phyloP scores from a whole-genome alignment of 1,139 yeast species.

The Pneumocystis canis region DNA sequence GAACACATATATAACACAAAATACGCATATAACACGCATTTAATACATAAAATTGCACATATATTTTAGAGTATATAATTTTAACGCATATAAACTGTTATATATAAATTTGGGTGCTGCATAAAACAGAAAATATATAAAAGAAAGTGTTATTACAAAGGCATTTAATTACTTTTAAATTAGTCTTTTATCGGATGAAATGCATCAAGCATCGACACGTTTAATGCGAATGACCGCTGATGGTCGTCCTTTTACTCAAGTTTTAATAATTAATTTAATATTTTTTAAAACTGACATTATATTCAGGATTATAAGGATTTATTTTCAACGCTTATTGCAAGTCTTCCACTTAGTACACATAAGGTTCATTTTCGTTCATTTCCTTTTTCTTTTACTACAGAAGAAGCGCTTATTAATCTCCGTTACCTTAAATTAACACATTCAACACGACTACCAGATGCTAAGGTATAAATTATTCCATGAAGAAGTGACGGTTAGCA shows the following conservation, averaged over 20 bases:
- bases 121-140: too few relatives aligned
- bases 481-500: background rate
- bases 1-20: too few relatives aligned
- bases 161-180: too few relatives aligned
- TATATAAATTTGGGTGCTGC: too few relatives aligned
- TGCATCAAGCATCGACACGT: slow-evolving; percentile 13
- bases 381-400: slow-evolving; percentile 42
- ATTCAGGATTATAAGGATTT: slow-evolving; percentile 39
- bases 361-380: slow-evolving; percentile 19
- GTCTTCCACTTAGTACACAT: slow-evolving; percentile 31
- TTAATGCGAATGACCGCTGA: slow-evolving; percentile 12
- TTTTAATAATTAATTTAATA: background rate
- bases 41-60: too few relatives aligned
- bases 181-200: slow-evolving; percentile 3
- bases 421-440: slow-evolving; percentile 27
- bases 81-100: too few relatives aligned
- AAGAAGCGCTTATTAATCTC: slow-evolving; percentile 42
- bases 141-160: too few relatives aligned
- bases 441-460: slow-evolving; percentile 31
- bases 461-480: slow-evolving; percentile 3
- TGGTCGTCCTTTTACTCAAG: slow-evolving; percentile 12
- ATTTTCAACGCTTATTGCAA: slow-evolving; percentile 38
- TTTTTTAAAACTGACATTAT: background rate
- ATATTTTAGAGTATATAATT: too few relatives aligned
- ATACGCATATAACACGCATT: too few relatives aligned